Evolutionary conservation across 2,329 filamentous ascomycete species (phyloP).

Genomic region (Exophiala mesophila): DNA sequence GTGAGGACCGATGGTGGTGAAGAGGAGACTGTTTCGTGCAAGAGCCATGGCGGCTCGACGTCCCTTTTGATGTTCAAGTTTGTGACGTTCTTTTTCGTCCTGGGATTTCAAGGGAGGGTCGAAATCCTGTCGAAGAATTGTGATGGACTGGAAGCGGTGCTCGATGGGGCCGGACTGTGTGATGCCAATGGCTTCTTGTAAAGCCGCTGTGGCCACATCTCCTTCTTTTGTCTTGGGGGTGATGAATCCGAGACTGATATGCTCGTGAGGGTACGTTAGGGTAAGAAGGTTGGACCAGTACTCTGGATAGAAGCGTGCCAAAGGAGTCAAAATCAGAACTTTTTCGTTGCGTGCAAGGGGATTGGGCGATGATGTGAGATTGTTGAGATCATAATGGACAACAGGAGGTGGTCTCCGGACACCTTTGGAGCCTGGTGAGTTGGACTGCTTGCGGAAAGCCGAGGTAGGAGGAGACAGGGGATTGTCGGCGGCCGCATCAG

Average conservation of each 20-base stretch:
- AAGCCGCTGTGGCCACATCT: constrained; percentile 72
- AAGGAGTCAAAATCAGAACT: constrained; percentile 84
- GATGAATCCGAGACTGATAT: constrained; percentile 94
- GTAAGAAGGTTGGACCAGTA: constrained; percentile 93
- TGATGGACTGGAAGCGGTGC: constrained; percentile 84
- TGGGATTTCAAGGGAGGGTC: constrained; percentile 76
- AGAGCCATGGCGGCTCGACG: constrained; percentile 86
- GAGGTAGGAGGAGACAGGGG: constrained; percentile 69
- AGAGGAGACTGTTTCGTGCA: constrained; percentile 88
- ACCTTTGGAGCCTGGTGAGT: constrained; percentile 18
- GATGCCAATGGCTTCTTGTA: constrained; percentile 79
- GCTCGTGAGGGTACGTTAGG: constrained; percentile 83
- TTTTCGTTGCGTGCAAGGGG: constrained; percentile 77
- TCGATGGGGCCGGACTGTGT: constrained; percentile 78
- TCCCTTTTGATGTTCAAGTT: constrained; percentile 81
- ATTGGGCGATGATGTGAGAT: constrained; percentile 74
- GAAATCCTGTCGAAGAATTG: constrained; percentile 92
- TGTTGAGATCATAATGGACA: constrained; percentile 90
- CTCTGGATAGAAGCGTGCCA: constrained; percentile 85
- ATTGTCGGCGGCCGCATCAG: constrained; percentile 58
- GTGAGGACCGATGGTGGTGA: constrained; percentile 84
- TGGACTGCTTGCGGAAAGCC: constrained; percentile 63
- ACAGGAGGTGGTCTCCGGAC: constrained; percentile 65
- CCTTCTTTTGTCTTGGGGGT: constrained; percentile 90
- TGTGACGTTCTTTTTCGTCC: constrained; percentile 83